Base-by-base conservation (phyloP, 78 protist species). In the Mastigamoeba balamuthi region DNA sequence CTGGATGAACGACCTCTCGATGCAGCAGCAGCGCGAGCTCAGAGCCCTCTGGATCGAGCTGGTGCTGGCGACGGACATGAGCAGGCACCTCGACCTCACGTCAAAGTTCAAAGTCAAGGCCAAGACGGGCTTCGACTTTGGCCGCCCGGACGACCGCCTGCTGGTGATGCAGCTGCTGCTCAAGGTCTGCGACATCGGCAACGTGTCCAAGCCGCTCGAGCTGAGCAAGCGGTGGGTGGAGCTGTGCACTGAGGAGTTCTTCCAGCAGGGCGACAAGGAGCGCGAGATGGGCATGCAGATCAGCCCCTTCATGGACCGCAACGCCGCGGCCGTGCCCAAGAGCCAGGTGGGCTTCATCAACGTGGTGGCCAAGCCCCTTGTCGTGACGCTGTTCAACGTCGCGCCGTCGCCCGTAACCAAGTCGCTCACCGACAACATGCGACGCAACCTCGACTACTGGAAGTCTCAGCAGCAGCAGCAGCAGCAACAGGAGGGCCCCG, bases 271-370 rank as follows among this genome's bases (percentile, higher is more conserved):
- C 9, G 93, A 89, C 52, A 37, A 73, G 29, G 93, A 89, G 36
- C n/a, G 58, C 28, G 9, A 65, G 40, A 25, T 42, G 25, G 68
- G 82, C 33, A 35, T 85, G 43, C 81, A 77, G 35, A 39, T 85
- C 38, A 83, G 89, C 17, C 73, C 93, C 3, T 89, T 89, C 63
- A 80, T 68, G 83, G 85, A 89, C 73, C 37, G 93, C 42, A 9
- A 36, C 30, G 77, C 40, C 17, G 81, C 90, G 9, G 75, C 66
- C 6, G 40, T 74, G 30, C 52, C 85, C 6, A 86, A 83, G 79
- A 70, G 88, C 68, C 94, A 90, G 76, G 37, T 86, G 37, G 41
- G 74, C n/a, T 81, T 90, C 80, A 81, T 83, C 36, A 68, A 86
- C 29, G 64, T 76, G 4, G 53, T 80, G 27, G 82, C 74, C 6